phyloP scores from a whole-genome alignment of 345 rosid species.

The Citrus sp. region DNA sequence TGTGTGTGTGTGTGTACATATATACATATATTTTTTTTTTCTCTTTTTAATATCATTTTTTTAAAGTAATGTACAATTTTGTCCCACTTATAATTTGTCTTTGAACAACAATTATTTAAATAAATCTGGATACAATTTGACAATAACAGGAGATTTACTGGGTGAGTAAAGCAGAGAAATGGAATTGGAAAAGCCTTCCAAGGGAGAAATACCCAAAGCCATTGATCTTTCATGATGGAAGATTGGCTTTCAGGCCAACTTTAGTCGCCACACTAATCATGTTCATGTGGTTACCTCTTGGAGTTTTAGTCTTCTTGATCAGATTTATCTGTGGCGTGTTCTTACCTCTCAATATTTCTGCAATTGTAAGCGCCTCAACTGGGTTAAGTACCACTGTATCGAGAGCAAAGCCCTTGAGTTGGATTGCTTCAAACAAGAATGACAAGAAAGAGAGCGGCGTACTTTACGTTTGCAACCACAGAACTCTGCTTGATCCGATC shows the following conservation, averaged over 20 bases:
- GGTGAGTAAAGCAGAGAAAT: conserved; percentile 36
- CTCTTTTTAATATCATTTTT: not conserved
- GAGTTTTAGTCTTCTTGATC: conserved; percentile 21
- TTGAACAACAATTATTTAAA: not conserved
- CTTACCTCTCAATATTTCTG: conserved; percentile 18
- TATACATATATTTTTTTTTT: not conserved
- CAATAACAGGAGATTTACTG: conserved; percentile 27
- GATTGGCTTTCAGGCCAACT: conserved; percentile 44
- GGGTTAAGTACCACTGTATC: conserved; percentile 16
- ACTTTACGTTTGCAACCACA: conserved; percentile 56
- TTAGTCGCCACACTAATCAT: conserved; percentile 27
- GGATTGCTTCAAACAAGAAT: not conserved
- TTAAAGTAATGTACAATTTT: not conserved
- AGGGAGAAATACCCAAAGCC: conserved; percentile 35
- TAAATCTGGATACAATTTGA: no score
- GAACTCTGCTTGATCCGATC: conserved; percentile 56
- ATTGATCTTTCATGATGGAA: conserved; percentile 44
- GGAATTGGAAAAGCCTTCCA: conserved; percentile 30
- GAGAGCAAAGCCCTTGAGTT: not conserved
- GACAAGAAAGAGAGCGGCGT: not conserved
- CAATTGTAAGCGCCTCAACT: conserved; percentile 6
- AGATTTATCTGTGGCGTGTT: conserved; percentile 16
- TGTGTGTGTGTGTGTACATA: no score
- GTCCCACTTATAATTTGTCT: not conserved
- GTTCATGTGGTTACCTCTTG: conserved; percentile 37